Percentiles rank a stretch among this genome's conserved stretches.
Evolutionary conservation across 2,329 filamentous ascomycete species (phyloP).

Genomic region (Hortaea sp.): DNA sequence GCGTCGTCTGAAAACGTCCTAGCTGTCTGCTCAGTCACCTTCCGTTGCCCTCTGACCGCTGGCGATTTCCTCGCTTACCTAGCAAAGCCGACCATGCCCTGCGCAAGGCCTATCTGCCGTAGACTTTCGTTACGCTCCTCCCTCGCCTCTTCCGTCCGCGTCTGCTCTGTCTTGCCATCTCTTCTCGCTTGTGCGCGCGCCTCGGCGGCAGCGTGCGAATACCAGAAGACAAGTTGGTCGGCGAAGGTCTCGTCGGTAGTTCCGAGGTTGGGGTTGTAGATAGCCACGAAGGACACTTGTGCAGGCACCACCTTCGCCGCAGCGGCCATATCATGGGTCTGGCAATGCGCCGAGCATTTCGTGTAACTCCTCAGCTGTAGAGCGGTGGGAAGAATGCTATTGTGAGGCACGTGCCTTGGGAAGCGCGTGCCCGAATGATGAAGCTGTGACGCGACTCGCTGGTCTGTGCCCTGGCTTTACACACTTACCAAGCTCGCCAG

Average conservation of each 20-base stretch:
- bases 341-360: neutral
- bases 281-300: constrained; percentile 79
- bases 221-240: constrained; percentile 90
- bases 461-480: no score
- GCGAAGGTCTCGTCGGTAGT: constrained; percentile 60
- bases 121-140: constrained; percentile 76
- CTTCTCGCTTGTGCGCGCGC: constrained; percentile 16
- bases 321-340: neutral
- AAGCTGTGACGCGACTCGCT: no score
- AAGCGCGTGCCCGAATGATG: neutral
- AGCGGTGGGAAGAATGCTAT: neutral
- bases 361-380: neutral
- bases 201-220: constrained; percentile 40
- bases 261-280: constrained; percentile 84
- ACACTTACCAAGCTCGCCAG: no score
- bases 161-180: constrained; percentile 20
- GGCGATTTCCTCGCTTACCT: constrained; percentile 34
- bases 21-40: constrained; percentile 18
- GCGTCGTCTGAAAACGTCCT: constrained; percentile 70
- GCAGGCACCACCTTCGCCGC: constrained; percentile 46
- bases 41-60: constrained; percentile 1
- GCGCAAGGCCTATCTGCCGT: constrained; percentile 87
- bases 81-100: constrained; percentile 92
- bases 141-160: constrained; percentile 26
- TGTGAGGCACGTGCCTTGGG: neutral